A percentile compares a stretch with the other conserved stretches of the same genome.
Conservation (phyloP, 345 rosid genomes). For the Theobroma cacao region DNA sequence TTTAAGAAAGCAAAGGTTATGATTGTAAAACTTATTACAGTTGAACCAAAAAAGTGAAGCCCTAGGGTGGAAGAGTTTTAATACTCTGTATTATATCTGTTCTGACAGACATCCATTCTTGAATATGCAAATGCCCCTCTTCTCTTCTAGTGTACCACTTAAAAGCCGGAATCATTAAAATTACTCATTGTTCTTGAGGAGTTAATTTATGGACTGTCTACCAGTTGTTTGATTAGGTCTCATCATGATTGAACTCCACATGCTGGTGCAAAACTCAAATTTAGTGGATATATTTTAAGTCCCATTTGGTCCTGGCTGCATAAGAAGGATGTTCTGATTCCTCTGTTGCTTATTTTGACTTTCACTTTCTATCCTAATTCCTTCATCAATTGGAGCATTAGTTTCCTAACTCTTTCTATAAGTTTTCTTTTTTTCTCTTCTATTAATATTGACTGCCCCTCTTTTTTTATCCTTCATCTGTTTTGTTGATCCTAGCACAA, state of each 20-base stretch:
- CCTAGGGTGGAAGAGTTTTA: not conserved
- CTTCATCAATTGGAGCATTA: not conserved
- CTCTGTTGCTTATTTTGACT: not conserved
- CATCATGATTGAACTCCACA: conserved; percentile 1
- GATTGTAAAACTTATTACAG: not conserved
- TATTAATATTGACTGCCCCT: not conserved
- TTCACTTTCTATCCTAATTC: not conserved
- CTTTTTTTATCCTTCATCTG: not conserved
- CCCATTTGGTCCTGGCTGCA: not conserved
- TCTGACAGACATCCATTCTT: not conserved
- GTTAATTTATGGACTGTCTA: not conserved
- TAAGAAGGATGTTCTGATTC: not conserved
- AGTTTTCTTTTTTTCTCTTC: not conserved
- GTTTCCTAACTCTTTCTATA: not conserved
- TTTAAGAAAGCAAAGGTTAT: not conserved
- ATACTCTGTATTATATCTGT: not conserved
- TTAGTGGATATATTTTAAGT: not conserved
- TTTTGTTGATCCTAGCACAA: not conserved
- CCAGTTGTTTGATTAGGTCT: conserved; percentile 1
- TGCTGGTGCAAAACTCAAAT: not conserved
- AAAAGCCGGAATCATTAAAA: not conserved
- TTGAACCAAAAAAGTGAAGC: not conserved
- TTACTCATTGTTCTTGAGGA: not conserved
- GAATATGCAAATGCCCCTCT: not conserved
- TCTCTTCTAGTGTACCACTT: not conserved